Conservation (phyloP, 1,284 basidiomycete species). For the Polyporus tsugae region DNA sequence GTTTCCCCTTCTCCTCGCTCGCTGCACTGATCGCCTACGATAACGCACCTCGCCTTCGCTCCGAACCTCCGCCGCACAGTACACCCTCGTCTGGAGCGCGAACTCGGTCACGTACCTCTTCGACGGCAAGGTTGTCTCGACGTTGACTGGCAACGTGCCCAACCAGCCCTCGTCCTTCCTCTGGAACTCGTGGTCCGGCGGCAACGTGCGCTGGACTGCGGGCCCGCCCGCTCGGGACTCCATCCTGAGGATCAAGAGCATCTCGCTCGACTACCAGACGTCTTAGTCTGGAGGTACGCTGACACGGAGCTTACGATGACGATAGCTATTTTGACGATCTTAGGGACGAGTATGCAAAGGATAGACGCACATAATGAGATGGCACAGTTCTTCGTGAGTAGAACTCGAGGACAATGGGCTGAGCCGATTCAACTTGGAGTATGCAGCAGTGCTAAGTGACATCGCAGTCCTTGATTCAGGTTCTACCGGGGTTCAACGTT, state of each 20-base stretch:
- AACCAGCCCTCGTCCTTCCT: slow-evolving; percentile 13
- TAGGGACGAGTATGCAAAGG: background rate
- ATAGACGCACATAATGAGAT: no score
- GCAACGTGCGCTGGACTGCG: slow-evolving; percentile 11
- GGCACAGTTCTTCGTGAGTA: no score
- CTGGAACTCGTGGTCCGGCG: slow-evolving; percentile 16
- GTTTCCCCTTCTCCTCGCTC: background rate
- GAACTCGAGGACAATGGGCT: no score
- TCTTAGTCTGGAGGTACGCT: background rate
- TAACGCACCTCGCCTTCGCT: background rate
- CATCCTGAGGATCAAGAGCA: slow-evolving; percentile 13
- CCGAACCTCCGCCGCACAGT: background rate
- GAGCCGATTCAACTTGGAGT: no score
- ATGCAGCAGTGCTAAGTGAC: no score
- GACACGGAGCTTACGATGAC: background rate
- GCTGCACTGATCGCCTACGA: background rate
- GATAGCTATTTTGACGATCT: background rate
- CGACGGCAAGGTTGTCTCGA: slow-evolving; percentile 5
- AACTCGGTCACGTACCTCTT: slow-evolving; percentile 6
- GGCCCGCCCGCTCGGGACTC: slow-evolving; percentile 9
- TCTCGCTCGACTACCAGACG: slow-evolving; percentile 6
- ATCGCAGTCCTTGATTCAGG: no score
- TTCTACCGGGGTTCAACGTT: no score
- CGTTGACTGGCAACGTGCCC: slow-evolving; percentile 8
- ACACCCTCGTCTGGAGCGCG: slow-evolving; percentile 11